Evolutionary conservation across 2,329 filamentous ascomycete genomes (phyloP), one percentile per base, ranked within the genome.

Genomic region (Hypoxylon sp.): DNA sequence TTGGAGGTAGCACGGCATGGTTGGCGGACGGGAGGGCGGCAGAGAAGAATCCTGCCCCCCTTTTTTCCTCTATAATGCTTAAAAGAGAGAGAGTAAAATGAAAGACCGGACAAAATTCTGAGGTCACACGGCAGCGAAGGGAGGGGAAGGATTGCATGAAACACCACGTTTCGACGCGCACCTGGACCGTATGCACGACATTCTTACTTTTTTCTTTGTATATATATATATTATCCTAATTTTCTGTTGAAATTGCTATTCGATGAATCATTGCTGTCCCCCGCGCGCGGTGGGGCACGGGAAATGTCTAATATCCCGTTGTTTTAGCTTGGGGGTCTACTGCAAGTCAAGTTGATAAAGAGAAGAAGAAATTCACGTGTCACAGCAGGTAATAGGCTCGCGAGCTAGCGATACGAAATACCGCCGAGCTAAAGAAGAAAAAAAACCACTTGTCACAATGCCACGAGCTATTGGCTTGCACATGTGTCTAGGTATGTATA

Each of bases 91-190:
- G 24, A 43, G 63, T n/a, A n/a, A n/a, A n/a, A n/a, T n/a, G n/a
- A 59, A 58, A 62, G 51, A 54, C 62, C 51, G 37, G 34, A 41
- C 34, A 41, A 20, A 39, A n/a, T 7, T 30, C 26, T 54, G 46
- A 54, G 44, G 65, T 65, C 20, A 17, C 56, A 66, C 65, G 8
- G 37, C 65, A 64, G 60, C 44, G 26, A 57, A 32, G 46, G 59
- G 37, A 15, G 46, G 59, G 34, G 30, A 8, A 32, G 8, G 4
- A 10, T n/a, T 5, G 50, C 56, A 56, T 59, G 64, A 65, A 67
- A 67, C 67, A 69, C 67, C 67, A 69, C 67, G 67, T 69, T 69
- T 69, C 64, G 53, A 64, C 60, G 60, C 57, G 46, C 34, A 37
- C 32, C 32, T 37, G 13, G 10, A 13, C 28, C 10, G 32, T 37